Evolutionary conservation across 148 eudicot species (phyloP), one percentile per base, ranked within the genome.

Genomic region (Fagopyrum esculentum): DNA sequence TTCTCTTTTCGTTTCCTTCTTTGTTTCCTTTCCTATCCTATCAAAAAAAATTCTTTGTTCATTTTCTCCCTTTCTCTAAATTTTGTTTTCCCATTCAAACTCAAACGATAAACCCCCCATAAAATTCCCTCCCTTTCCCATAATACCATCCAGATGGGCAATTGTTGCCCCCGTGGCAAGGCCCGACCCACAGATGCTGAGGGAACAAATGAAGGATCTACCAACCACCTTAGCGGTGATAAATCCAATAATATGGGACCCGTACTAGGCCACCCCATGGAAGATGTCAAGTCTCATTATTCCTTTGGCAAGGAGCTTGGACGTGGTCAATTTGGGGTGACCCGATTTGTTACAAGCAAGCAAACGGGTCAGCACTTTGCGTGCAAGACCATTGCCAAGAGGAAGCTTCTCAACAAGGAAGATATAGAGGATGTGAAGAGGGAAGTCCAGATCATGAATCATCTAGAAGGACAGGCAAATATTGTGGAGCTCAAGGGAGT

Each of bases 391-490:
- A 88, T 88, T 7, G 89, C 98, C 5, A 93, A 93, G 83, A 83
- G 98, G 81, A 93, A 93, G 80, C 85, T 93, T 15, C 88, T 83
- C 9, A 88, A 85, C 76, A 91, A 91, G 84, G 98, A 91, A 81
- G 98, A 93, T 54, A 83, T 91, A 15, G 98, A 93, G 83, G 98
- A 93, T 78, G 98, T 93, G 3, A 83, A 86, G 76, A 85, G 98
- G 63, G 98, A 93, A 64, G 98, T 93, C 45, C 97, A 93, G 77
- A 93, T 93, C 43, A 93, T 93, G 98, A 82, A 89, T 60, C 97
- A 91, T 74, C 55, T 91, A 63, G 82, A 91, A 16, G 97, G 97
- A 0, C 98, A 93, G 55, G 77, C 89, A 1, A 93, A 91, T 52
- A 89, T 93, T 22, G 98, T 93, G 50, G 97, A 91, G 77, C 86